Evolutionary conservation across 208 protist species (phyloP).

Genomic region (Acanthamoeba royreba): DNA sequence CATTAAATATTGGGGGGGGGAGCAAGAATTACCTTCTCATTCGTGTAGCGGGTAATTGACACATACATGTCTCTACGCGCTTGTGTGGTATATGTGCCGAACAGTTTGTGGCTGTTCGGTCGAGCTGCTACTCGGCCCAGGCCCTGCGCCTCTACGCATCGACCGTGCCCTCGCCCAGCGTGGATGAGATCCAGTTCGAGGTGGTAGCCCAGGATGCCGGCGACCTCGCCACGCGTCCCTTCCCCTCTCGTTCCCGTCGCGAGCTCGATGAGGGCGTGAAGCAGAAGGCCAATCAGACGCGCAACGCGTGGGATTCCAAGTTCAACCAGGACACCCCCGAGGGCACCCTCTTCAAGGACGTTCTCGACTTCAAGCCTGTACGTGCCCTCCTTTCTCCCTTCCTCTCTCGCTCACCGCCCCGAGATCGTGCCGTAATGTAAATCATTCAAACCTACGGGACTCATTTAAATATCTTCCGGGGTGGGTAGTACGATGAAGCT

Average conservation of each 20-base stretch:
- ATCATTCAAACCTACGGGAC: too few species aligned
- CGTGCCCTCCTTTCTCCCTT: not conserved
- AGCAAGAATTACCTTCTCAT: too few species aligned
- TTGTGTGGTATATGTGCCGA: too few species aligned
- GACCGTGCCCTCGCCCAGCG: not conserved
- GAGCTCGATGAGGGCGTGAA: not conserved
- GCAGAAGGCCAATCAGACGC: not conserved
- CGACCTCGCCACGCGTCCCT: not conserved
- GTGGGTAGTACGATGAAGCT: not conserved
- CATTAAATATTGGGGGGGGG: too few species aligned
- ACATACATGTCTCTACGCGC: not conserved
- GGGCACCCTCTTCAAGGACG: not conserved
- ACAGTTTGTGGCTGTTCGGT: not conserved
- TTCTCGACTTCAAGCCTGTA: not conserved
- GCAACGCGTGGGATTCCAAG: not conserved
- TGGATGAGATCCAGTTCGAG: conserved; percentile 6
- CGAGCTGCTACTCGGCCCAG: not conserved
- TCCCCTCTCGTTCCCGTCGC: not conserved
- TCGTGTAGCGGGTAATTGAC: not conserved
- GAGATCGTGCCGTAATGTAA: not conserved
- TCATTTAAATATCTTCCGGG: too few species aligned
- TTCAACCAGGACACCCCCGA: not conserved
- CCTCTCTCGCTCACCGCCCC: not conserved
- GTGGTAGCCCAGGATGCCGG: not conserved
- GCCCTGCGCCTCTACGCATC: not conserved